These are phyloP conservation scores for Phylloporus sp. DNA, from an alignment of 768 basidiomycete genomes.

Conservation along the genomic window DNA sequence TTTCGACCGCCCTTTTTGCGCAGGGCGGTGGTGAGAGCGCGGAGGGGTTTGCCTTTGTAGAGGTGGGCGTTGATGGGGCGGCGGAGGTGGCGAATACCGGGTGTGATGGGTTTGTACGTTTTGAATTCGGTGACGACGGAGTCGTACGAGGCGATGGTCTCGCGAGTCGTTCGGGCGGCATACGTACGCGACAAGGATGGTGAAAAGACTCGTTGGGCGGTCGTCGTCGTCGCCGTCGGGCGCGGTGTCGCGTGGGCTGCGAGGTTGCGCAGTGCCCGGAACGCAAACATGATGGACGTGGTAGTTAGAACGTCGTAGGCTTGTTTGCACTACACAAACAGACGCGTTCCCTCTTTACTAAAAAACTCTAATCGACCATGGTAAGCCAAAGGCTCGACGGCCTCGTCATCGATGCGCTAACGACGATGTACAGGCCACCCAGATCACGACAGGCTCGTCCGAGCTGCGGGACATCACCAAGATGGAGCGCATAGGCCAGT, in stretches of 20 bases:
- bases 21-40: conserved; percentile 73
- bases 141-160: conserved; percentile 31
- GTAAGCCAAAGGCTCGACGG: conserved; percentile 19
- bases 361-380: conserved; percentile 17
- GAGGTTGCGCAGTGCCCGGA: conserved; percentile 20
- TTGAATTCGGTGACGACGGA: conserved; percentile 62
- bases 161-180: conserved; percentile 31
- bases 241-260: conserved; percentile 2
- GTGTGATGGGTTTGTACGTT: conserved; percentile 85
- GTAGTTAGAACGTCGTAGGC: conserved; percentile 1
- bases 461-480: conserved; percentile 84
- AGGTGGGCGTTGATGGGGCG: conserved; percentile 80
- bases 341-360: conserved; percentile 24
- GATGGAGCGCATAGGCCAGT: conserved; percentile 85
- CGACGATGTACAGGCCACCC: conserved; percentile 44
- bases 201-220: conserved; percentile 2
- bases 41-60: conserved; percentile 80
- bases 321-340: conserved; percentile 32
- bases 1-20: conserved; percentile 88
- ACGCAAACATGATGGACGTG: conserved; percentile 8
- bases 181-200: conserved; percentile 24
- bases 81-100: conserved; percentile 79
- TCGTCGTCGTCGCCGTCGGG: background rate
- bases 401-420: conserved; percentile 1
- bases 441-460: conserved; percentile 72